Percentiles rank a stretch among this genome's conserved stretches.
These are phyloP conservation scores for Lipomyces spencermartinsiae DNA, from an alignment of 805 yeast species.

Conservation along the genomic window DNA sequence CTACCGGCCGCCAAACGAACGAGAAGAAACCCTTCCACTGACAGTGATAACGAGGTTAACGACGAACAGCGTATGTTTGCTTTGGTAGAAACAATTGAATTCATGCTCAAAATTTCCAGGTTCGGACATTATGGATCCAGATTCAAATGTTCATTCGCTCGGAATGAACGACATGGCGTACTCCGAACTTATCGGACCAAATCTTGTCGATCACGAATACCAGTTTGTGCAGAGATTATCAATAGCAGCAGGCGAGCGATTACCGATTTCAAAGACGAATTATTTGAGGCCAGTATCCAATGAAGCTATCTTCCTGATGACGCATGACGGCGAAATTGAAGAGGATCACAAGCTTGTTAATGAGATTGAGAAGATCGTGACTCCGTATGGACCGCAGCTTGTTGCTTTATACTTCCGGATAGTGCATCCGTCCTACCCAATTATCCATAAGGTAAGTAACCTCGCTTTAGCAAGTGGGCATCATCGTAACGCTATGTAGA, in stretches of 20 bases:
- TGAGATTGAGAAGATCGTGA: conserved; percentile 36
- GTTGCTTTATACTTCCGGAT: conserved; percentile 39
- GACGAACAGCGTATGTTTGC: conserved; percentile 23
- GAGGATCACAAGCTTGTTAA: conserved; percentile 36
- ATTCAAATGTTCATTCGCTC: conserved; percentile 36
- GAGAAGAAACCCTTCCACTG: neutral
- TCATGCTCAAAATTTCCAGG: conserved; percentile 5
- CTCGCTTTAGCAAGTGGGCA: neutral
- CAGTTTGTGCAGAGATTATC: conserved; percentile 36
- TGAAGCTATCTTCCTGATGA: conserved; percentile 41
- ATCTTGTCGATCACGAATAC: conserved; percentile 36
- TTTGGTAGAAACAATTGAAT: neutral
- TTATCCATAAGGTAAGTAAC: conserved; percentile 37
- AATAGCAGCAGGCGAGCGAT: conserved; percentile 25
- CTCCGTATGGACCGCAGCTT: conserved; percentile 38
- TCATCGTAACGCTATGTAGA: conserved; percentile 11
- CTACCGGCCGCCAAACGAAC: conserved; percentile 1
- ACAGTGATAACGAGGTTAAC: conserved; percentile 7
- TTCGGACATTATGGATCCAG: conserved; percentile 32
- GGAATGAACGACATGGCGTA: conserved; percentile 41
- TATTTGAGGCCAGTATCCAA: conserved; percentile 40
- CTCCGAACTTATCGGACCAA: conserved; percentile 40
- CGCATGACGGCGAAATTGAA: conserved; percentile 35
- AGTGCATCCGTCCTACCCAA: conserved; percentile 43
- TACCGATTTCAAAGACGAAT: conserved; percentile 33